Evolutionary conservation across 192 early-diverging fungal species (phyloP).

Genomic region (Thoreauomyces humboldtii): DNA sequence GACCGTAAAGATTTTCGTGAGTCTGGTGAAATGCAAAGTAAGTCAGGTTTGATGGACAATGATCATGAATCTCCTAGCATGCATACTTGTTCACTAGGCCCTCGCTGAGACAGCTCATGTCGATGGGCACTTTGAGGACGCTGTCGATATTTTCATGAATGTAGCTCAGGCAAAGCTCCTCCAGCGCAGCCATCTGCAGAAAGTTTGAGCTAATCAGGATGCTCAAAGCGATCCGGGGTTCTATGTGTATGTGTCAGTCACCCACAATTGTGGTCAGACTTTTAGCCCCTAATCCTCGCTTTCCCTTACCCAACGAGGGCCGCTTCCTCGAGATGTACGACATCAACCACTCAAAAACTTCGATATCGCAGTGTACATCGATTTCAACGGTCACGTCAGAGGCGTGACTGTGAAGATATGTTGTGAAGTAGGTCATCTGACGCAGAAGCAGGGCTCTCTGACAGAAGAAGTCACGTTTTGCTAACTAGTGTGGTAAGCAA

Average conservation of each 20-base stretch:
- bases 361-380: constrained; percentile 57
- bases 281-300: no score
- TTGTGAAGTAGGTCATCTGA: constrained; percentile 53
- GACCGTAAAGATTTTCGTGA: constrained; percentile 35
- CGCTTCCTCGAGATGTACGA: constrained; percentile 38
- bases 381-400: constrained; percentile 41
- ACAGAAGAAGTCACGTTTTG: constrained; percentile 52
- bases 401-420: constrained; percentile 32
- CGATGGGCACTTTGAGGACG: constrained; percentile 49
- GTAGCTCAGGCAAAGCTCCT: constrained; percentile 43
- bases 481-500: constrained; percentile 12
- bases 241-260: constrained; percentile 11
- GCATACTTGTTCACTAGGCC: constrained; percentile 35
- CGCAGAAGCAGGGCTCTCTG: constrained; percentile 39
- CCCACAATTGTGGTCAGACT: no score
- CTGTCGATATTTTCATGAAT: constrained; percentile 49
- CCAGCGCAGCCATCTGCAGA: constrained; percentile 47
- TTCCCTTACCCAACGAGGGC: constrained; percentile 40
- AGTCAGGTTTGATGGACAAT: no score
- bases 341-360: constrained; percentile 61
- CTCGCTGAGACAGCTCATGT: constrained; percentile 44
- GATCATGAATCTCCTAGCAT: not conserved
- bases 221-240: constrained; percentile 42
- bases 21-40: constrained; percentile 15
- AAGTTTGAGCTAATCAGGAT: constrained; percentile 56